Conservation (phyloP, 139 green algal species). For the Haematococcus sp. region DNA sequence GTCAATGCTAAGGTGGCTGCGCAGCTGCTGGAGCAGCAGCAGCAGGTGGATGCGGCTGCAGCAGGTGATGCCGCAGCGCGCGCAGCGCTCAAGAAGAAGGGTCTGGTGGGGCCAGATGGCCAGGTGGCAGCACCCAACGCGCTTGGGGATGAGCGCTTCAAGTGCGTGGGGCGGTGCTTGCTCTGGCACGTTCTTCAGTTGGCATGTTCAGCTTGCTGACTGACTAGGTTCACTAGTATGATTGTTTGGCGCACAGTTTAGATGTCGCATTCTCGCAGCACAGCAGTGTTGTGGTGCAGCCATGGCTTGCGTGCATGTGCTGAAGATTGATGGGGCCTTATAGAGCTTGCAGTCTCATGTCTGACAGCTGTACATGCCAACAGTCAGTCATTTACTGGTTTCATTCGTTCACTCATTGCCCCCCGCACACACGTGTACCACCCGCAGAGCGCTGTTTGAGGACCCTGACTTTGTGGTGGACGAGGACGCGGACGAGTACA, state of each 20-base stretch:
- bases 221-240: not conserved
- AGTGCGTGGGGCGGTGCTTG: constrained; percentile 62
- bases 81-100: constrained; percentile 24
- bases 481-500: constrained; percentile 76
- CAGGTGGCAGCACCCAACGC: constrained; percentile 18
- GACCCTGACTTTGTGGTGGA: constrained; percentile 83
- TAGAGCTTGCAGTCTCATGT: too few relatives aligned
- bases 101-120: not conserved
- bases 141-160: constrained; percentile 69
- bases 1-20: constrained; percentile 76
- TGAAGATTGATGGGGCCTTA: too few relatives aligned
- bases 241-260: not conserved
- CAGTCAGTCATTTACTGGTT: too few relatives aligned
- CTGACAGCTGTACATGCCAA: too few relatives aligned
- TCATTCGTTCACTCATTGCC: not conserved
- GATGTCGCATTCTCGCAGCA: too few relatives aligned
- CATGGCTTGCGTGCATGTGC: too few relatives aligned
- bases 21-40: constrained; percentile 52
- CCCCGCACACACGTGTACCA: not conserved
- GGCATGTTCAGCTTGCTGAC: too few relatives aligned
- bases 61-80: constrained; percentile 15
- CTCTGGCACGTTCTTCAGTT: too few relatives aligned
- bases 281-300: too few relatives aligned
- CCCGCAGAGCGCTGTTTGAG: constrained; percentile 75
- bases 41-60: constrained; percentile 13